phyloP scores from a whole-genome alignment of 345 rosid species.

The Eucalyptus caleyi region DNA sequence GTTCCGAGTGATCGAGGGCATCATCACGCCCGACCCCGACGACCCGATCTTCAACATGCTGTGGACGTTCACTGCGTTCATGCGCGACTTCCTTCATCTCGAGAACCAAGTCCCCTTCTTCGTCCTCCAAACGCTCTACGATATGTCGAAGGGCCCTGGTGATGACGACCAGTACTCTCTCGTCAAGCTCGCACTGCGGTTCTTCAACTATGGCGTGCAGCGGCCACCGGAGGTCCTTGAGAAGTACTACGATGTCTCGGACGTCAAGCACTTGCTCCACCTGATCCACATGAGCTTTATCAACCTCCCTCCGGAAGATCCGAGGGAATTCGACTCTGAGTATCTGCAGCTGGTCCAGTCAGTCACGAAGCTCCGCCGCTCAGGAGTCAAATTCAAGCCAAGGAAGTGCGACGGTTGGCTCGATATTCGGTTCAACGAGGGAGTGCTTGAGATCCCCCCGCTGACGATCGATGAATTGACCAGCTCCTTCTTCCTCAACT shows the following conservation, averaged over 20 bases:
- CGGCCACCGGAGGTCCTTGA: neutral
- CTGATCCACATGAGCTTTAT: constrained; percentile 17
- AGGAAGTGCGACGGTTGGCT: constrained; percentile 17
- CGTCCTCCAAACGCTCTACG: constrained; percentile 20
- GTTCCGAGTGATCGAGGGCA: constrained; percentile 21
- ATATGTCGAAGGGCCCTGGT: neutral
- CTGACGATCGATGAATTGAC: constrained; percentile 22
- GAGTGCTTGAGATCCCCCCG: constrained; percentile 28
- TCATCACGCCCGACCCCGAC: constrained; percentile 6
- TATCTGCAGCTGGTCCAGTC: constrained; percentile 11
- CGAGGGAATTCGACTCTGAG: neutral
- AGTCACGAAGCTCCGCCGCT: constrained; percentile 23
- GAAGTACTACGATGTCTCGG: neutral
- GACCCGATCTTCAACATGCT: constrained; percentile 34
- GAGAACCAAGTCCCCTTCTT: constrained; percentile 58
- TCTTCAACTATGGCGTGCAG: constrained; percentile 21
- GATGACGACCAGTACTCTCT: neutral
- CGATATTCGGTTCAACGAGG: constrained; percentile 19
- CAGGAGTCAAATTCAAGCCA: constrained; percentile 23
- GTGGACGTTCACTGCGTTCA: constrained; percentile 26
- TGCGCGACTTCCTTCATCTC: constrained; percentile 30
- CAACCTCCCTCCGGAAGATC: neutral
- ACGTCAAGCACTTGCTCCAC: constrained; percentile 32
- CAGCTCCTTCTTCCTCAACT: constrained; percentile 18
- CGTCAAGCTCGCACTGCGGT: constrained; percentile 12